These are phyloP conservation scores for Periconia macrospinosa DNA, from an alignment of 2,329 filamentous ascomycete species.

Conservation along the genomic window DNA sequence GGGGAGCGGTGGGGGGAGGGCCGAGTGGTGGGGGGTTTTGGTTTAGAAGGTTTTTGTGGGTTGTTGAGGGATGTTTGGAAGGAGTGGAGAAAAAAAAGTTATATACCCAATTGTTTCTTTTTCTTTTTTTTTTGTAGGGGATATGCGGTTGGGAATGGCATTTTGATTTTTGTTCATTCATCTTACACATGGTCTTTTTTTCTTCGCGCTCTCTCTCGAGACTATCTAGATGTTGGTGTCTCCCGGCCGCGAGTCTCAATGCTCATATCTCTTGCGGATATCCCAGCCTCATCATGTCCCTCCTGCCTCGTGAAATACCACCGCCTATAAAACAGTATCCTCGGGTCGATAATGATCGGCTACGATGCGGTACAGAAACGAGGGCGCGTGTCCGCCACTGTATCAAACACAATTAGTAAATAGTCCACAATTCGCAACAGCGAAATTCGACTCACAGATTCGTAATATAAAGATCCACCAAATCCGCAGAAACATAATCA, in stretches of 20 bases:
- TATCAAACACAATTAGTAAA: constrained; percentile 10
- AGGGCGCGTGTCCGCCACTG: constrained; percentile 68
- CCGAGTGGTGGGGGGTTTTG: constrained; percentile 49
- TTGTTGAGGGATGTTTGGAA: background rate
- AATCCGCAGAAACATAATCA: constrained; percentile 77
- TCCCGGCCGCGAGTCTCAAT: no score
- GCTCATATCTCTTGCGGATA: no score
- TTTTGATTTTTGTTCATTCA: background rate
- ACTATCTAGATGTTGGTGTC: no score
- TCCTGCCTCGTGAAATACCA: no score
- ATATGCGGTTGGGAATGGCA: background rate
- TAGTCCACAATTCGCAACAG: background rate
- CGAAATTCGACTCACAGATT: constrained; percentile 67
- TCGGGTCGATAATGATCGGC: constrained; percentile 75
- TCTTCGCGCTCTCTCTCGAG: no score
- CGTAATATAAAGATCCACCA: constrained; percentile 81
- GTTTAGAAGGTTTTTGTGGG: constrained; percentile 19
- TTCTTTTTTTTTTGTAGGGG: background rate
- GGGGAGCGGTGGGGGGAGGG: constrained; percentile 39
- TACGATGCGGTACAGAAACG: constrained; percentile 73
- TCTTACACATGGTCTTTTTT: no score
- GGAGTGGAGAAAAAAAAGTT: no score
- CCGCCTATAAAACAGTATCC: constrained; percentile 60
- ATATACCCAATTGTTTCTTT: background rate
- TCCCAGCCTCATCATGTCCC: background rate